Percentiles rank a stretch among this genome's conserved stretches.
Evolutionary conservation across 2,329 filamentous ascomycete genomes (phyloP).

Genomic region (Sporothrix mexicana): DNA sequence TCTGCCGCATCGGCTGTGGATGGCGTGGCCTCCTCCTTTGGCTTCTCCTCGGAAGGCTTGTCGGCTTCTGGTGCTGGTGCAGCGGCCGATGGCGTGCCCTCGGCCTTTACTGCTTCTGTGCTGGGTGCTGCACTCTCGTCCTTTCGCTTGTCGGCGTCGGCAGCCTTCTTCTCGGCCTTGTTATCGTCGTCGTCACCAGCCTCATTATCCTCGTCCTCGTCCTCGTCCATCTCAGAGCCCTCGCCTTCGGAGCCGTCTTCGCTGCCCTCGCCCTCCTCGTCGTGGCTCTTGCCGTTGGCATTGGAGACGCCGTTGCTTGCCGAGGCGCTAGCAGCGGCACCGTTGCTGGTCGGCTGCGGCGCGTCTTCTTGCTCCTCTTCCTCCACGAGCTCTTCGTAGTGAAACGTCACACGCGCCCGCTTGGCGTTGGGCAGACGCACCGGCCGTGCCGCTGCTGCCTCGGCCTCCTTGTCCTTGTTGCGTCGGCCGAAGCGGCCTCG

Average conservation of each 20-base stretch:
- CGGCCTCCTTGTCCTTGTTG: constrained; percentile 63
- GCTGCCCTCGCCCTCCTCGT: constrained; percentile 33
- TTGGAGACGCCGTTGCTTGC: constrained; percentile 30
- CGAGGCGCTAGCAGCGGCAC: background rate
- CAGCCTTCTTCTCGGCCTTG: constrained; percentile 30
- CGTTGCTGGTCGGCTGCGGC: constrained; percentile 36
- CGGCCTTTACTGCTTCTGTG: constrained; percentile 26
- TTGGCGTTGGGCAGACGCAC: constrained; percentile 73
- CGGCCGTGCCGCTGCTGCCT: constrained; percentile 59
- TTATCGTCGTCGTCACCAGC: constrained; percentile 25
- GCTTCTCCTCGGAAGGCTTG: constrained; percentile 17
- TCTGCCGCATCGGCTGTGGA: background rate
- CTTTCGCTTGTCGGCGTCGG: constrained; percentile 23
- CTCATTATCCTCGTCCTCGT: constrained; percentile 35
- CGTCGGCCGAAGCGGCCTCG: constrained; percentile 66
- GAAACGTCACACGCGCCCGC: constrained; percentile 70
- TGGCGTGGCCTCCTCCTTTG: background rate
- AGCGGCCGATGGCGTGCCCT: constrained; percentile 5
- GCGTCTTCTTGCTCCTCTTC: constrained; percentile 58
- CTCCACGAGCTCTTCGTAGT: constrained; percentile 71
- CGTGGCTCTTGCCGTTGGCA: constrained; percentile 31
- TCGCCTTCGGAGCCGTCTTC: constrained; percentile 36
- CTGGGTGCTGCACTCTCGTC: constrained; percentile 22
- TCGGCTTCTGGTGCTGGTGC: constrained; percentile 25
- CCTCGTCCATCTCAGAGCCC: constrained; percentile 36